Percentiles rank a stretch among this genome's conserved stretches.
phyloP scores from a whole-genome alignment of 345 rosid species.

The Clausena lansium region DNA sequence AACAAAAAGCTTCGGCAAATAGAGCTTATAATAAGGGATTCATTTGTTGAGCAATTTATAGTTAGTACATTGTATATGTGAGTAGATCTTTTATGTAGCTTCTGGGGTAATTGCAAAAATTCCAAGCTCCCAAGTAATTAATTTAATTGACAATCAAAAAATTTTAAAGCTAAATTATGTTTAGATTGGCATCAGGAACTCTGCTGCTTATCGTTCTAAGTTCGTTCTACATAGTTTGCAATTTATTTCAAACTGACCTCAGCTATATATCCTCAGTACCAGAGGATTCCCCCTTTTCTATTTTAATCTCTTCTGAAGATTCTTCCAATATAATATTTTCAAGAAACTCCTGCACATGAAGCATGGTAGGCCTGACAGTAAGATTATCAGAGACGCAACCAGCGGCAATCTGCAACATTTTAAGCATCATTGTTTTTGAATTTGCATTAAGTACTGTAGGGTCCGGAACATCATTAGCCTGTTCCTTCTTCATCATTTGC shows the following conservation, averaged over 20 bases:
- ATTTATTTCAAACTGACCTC: slow-evolving; percentile 17
- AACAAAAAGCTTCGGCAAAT: not conserved
- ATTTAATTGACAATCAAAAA: no score
- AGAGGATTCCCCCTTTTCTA: no score
- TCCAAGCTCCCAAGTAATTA: no score
- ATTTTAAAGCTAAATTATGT: no score
- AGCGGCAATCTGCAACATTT: slow-evolving; percentile 59
- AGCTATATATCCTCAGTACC: not conserved
- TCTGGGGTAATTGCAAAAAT: no score
- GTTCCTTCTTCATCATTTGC: slow-evolving; percentile 67
- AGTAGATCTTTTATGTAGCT: no score
- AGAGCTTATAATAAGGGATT: no score
- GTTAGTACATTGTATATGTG: no score
- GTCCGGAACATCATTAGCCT: slow-evolving; percentile 64
- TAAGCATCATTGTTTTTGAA: slow-evolving; percentile 57
- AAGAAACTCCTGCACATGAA: slow-evolving; percentile 49
- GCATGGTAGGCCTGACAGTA: slow-evolving; percentile 75
- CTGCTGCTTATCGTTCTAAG: not conserved
- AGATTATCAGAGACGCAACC: slow-evolving; percentile 69
- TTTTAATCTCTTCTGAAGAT: no score
- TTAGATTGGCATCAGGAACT: no score
- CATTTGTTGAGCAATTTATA: no score
- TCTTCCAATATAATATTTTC: slow-evolving; percentile 34
- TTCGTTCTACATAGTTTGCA: slow-evolving; percentile 8
- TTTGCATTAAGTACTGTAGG: slow-evolving; percentile 39